These are phyloP conservation scores for Eutreptiella sp. DNA, from an alignment of 208 protist species.

Conservation along the genomic window DNA sequence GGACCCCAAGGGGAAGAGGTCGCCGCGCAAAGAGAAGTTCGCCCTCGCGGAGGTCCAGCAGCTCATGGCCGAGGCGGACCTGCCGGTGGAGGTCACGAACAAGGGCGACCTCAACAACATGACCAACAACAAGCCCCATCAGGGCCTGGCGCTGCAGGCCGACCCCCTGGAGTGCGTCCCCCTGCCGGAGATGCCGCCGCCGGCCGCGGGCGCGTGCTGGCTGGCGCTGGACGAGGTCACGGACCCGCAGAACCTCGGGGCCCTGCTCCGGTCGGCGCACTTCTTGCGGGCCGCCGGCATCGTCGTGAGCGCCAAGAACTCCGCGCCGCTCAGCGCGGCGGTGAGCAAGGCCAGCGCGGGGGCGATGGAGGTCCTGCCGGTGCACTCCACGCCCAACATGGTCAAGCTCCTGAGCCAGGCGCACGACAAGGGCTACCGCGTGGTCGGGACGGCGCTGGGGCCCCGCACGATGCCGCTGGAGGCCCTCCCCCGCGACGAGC, in stretches of 20 bases:
- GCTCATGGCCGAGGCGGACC: not conserved
- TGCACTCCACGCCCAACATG: not conserved
- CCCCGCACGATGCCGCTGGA: too few species aligned
- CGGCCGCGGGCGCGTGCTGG: too few species aligned
- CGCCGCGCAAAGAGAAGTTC: not conserved
- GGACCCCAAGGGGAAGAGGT: too few species aligned
- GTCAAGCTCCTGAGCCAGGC: not conserved
- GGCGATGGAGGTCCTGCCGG: constrained; percentile 20
- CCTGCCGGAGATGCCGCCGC: too few species aligned
- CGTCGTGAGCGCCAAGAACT: constrained; percentile 12
- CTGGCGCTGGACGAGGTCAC: constrained; percentile 25
- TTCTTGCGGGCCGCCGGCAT: constrained; percentile 16
- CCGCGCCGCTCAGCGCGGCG: constrained; percentile 6
- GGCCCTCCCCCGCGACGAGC: not conserved
- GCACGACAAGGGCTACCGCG: not conserved
- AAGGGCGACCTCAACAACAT: not conserved
- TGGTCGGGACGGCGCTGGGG: constrained; percentile 3
- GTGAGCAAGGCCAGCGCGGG: constrained; percentile 7
- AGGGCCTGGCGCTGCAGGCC: not conserved
- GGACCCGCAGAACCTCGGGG: constrained; percentile 25
- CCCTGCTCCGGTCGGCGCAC: constrained; percentile 20
- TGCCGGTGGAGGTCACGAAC: not conserved
- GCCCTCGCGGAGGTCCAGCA: not conserved
- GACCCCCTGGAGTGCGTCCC: not conserved
- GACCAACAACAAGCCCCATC: not conserved